Conservation (phyloP, 371 early-diverging fungal species). For the Mortierella sp. region DNA sequence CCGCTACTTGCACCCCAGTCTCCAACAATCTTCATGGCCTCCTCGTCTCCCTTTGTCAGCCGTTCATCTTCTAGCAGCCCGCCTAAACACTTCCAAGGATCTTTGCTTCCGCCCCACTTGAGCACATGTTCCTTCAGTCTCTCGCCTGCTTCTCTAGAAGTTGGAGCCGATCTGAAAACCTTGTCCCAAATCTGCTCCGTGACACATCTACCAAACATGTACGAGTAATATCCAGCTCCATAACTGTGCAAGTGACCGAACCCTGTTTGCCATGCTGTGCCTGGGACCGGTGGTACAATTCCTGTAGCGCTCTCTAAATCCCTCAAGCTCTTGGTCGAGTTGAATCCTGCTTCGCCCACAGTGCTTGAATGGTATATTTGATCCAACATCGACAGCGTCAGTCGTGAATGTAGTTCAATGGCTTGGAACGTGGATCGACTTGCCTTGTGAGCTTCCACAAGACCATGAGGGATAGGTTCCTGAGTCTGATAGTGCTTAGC, state of each 20-base stretch:
- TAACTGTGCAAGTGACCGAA: constrained; percentile 94
- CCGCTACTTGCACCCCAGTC: constrained; percentile 67
- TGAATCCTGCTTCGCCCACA: constrained; percentile 55
- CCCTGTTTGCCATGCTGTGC: constrained; percentile 90
- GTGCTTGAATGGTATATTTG: constrained; percentile 75
- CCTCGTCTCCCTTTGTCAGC: constrained; percentile 68
- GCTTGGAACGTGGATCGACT: constrained; percentile 66
- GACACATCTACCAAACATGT: constrained; percentile 88
- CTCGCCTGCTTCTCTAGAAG: constrained; percentile 67
- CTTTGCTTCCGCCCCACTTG: constrained; percentile 93
- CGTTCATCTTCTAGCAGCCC: constrained; percentile 75
- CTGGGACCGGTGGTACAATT: constrained; percentile 71
- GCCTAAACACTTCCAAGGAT: constrained; percentile 88
- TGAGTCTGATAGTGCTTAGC: constrained; percentile 76
- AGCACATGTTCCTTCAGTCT: constrained; percentile 79
- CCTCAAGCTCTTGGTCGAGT: constrained; percentile 63
- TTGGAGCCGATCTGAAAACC: constrained; percentile 70
- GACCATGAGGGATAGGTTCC: constrained; percentile 58
- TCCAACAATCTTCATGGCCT: constrained; percentile 81
- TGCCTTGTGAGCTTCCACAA: constrained; percentile 63
- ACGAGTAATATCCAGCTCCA: constrained; percentile 94
- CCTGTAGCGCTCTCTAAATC: constrained; percentile 64
- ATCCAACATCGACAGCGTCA: constrained; percentile 90
- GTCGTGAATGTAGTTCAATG: constrained; percentile 87
- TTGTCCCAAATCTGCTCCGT: constrained; percentile 82